phyloP scores from a whole-genome alignment of 148 eudicot genomes.

The Nyssa sinensis region DNA sequence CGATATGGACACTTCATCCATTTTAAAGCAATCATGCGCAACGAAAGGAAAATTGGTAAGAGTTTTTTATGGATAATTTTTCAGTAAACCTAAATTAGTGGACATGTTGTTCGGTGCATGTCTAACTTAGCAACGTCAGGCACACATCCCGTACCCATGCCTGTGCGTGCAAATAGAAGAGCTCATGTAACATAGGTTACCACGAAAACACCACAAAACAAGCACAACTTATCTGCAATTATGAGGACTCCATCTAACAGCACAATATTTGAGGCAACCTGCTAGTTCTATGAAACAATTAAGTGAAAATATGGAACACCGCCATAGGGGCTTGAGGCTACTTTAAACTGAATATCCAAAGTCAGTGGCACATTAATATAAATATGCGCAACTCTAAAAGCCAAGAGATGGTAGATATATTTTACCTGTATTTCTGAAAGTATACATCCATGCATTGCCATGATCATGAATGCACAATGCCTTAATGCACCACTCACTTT shows the following conservation, averaged over 20 bases:
- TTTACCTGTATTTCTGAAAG: constrained; percentile 72
- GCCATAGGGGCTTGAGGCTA: neutral
- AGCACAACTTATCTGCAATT: neutral
- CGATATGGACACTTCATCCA: too few species aligned
- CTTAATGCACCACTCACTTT: constrained; percentile 69
- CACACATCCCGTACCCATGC: too few species aligned
- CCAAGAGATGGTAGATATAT: neutral
- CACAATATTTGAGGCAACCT: neutral
- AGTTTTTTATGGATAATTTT: too few species aligned
- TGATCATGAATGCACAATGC: constrained; percentile 75
- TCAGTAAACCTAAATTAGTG: too few species aligned
- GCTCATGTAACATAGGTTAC: too few species aligned
- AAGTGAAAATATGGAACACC: neutral
- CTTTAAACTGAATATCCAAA: neutral
- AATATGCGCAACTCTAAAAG: neutral
- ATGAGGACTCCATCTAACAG: neutral
- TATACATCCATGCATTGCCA: constrained; percentile 81
- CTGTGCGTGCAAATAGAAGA: too few species aligned
- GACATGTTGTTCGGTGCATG: too few species aligned
- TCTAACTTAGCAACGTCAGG: too few species aligned
- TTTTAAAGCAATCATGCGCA: too few species aligned
- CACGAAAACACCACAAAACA: too few species aligned
- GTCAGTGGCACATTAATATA: neutral
- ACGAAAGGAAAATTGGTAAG: too few species aligned
- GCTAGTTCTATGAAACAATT: neutral